Percentiles rank a stretch among this genome's conserved stretches.
Evolutionary conservation across 2,329 filamentous ascomycete genomes (phyloP).

Genomic region (Diplodia seriata): DNA sequence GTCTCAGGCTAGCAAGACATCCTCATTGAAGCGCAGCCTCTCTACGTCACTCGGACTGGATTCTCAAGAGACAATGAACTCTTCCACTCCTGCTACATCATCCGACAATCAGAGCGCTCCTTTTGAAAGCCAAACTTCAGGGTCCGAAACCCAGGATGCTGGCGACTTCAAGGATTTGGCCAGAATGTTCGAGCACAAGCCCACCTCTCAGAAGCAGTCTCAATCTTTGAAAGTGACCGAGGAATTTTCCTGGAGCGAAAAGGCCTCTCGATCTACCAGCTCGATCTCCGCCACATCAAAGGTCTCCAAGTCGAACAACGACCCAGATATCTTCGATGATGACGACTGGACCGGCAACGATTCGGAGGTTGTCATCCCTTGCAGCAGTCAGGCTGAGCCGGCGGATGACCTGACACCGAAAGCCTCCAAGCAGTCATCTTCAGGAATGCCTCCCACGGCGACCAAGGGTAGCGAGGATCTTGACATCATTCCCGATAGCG

Average conservation of each 20-base stretch:
- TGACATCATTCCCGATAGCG: constrained; percentile 53
- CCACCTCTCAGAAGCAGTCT: not conserved
- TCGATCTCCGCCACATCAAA: not conserved
- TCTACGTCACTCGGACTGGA: not conserved
- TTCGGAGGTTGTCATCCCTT: constrained; percentile 44
- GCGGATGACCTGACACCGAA: not conserved
- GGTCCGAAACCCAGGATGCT: not conserved
- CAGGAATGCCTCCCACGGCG: not conserved
- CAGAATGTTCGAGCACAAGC: constrained; percentile 22
- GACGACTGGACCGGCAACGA: constrained; percentile 42
- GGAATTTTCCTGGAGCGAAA: constrained; percentile 21
- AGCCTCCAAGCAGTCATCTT: not conserved
- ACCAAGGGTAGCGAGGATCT: constrained; percentile 56
- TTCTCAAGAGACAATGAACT: not conserved
- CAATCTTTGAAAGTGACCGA: not conserved
- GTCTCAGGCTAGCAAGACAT: not conserved
- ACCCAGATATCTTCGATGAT: constrained; percentile 33
- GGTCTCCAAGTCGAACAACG: not conserved
- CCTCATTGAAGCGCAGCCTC: not conserved
- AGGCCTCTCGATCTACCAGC: not conserved
- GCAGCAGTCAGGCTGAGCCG: constrained; percentile 27
- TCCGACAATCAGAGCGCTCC: not conserved
- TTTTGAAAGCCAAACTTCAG: constrained; percentile 1
- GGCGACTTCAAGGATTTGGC: constrained; percentile 11
- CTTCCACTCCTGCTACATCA: constrained; percentile 1